Evolutionary conservation across 1,284 basidiomycete genomes (phyloP).

Genomic region (Erythrobasidium hasegawianum): DNA sequence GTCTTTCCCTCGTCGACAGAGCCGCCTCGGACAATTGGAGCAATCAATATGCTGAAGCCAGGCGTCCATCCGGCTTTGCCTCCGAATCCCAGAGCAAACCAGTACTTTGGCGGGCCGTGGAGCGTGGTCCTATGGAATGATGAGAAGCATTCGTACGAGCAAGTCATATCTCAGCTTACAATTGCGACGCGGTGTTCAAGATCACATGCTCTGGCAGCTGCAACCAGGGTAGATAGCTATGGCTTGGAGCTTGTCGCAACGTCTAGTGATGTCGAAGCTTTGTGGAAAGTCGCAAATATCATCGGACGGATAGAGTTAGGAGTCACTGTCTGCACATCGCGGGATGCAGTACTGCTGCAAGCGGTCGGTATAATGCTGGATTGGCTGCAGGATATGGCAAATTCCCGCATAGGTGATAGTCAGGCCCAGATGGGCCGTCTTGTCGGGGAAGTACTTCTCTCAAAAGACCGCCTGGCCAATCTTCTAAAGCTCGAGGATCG

Average conservation of each 20-base stretch:
- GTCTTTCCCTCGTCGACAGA: slow-evolving; percentile 14
- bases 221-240: slow-evolving; percentile 66
- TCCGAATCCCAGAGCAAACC: slow-evolving; percentile 36
- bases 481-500: slow-evolving; percentile 43
- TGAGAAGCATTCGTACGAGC: slow-evolving; percentile 91
- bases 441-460: slow-evolving; percentile 18
- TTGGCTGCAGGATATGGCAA: slow-evolving; percentile 77
- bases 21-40: neutral
- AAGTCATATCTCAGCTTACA: slow-evolving; percentile 76
- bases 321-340: slow-evolving; percentile 62
- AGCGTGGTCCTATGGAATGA: slow-evolving; percentile 92
- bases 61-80: neutral
- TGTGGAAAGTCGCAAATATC: slow-evolving; percentile 74
- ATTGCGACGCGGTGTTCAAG: slow-evolving; percentile 58
- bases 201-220: slow-evolving; percentile 64
- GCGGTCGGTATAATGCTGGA: slow-evolving; percentile 75
- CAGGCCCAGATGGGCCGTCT: slow-evolving; percentile 18
- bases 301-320: slow-evolving; percentile 86
- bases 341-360: slow-evolving; percentile 71
- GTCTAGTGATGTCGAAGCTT: slow-evolving; percentile 61
- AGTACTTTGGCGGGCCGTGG: slow-evolving; percentile 61
- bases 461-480: slow-evolving; percentile 52
- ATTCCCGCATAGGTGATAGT: slow-evolving; percentile 50
- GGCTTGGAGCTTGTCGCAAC: slow-evolving; percentile 84
- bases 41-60: neutral